These are phyloP conservation scores for Fusarium algeriense DNA, from an alignment of 2,329 filamentous ascomycete species.

Conservation along the genomic window DNA sequence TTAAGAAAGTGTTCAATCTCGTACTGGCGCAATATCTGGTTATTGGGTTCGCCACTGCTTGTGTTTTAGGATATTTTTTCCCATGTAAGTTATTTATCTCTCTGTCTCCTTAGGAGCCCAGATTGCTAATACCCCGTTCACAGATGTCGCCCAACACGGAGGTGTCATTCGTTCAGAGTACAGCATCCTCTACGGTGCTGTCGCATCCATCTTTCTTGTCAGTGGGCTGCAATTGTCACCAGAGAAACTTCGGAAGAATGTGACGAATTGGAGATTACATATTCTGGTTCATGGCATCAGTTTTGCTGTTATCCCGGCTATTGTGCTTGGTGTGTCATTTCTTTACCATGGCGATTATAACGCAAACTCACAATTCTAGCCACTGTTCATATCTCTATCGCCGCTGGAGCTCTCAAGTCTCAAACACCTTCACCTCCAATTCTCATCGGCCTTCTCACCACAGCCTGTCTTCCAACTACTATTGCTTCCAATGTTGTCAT, in stretches of 20 bases:
- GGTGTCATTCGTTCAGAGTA: constrained; percentile 66
- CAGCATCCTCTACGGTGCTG: constrained; percentile 75
- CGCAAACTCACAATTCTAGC: constrained; percentile 49
- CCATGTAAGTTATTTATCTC: constrained; percentile 52
- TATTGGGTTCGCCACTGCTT: constrained; percentile 68
- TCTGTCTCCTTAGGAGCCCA: background rate
- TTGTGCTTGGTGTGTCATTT: constrained; percentile 64
- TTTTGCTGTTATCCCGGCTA: constrained; percentile 73
- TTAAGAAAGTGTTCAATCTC: constrained; percentile 48
- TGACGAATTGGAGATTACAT: constrained; percentile 76
- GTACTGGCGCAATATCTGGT: constrained; percentile 73
- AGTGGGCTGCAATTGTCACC: constrained; percentile 77
- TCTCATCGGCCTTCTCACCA: constrained; percentile 75
- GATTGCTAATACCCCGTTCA: constrained; percentile 13
- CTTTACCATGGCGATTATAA: background rate
- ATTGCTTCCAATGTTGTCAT: constrained; percentile 81
- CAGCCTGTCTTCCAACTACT: constrained; percentile 77
- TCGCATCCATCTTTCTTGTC: constrained; percentile 77
- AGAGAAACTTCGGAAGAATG: constrained; percentile 70
- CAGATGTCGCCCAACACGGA: constrained; percentile 62
- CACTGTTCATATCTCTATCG: constrained; percentile 61
- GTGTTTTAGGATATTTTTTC: constrained; percentile 61
- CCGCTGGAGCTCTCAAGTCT: constrained; percentile 61
- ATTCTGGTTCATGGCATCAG: constrained; percentile 75
- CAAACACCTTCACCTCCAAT: constrained; percentile 73